Evolutionary conservation across 768 basidiomycete species (phyloP), one percentile per base, ranked within the genome.

Genomic region (Neoboletus magnificus): DNA sequence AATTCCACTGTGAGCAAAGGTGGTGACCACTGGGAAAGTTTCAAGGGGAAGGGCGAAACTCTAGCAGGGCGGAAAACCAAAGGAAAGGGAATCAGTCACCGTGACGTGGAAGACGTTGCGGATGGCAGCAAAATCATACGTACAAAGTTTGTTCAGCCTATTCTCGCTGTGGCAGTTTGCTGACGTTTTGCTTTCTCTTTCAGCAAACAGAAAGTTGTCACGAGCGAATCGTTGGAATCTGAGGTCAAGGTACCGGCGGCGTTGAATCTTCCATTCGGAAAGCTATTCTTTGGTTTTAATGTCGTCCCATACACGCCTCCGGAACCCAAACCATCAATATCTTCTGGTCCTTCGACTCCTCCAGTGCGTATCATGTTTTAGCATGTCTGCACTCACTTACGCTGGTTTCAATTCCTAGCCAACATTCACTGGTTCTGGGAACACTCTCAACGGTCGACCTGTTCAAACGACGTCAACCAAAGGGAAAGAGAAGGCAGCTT

Each of bases 221-320:
- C 93, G 2, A 93, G 89, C 58, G 85, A 83, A 44, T 82, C 82
- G 15, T 74, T 93, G 15, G 89, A 91, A 55, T 77, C 82, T 18
- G 86, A 87, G 20, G 79, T 75, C 46, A 87, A 90, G 63, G 93
- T 90, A 9, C 96, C 97, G 5, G 94, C 92, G 0, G 87, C 93
- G 9, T 77, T 99, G 40, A 89, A 88, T 60, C 77, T 99, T 11
- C 94, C 97, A 0, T 87, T 89, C 60, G 97, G 97, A 13, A 89
- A 97, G 61, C 78, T 99, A 20, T 99, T 99, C 78, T 98, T 99
- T 66, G 97, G 97, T 11, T 99, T 88, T 75, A 89, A 90, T 56
- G 82, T 91, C 54, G 75, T 82, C 2, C 77, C 88, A 1, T 91
- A 91, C 66, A 77, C 73, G 4, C 83, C 84, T 8, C 80, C 85